A percentile compares a stretch with the other conserved stretches of the same genome.
phyloP scores from a whole-genome alignment of 2,329 filamentous ascomycete species.

The Drechmeria coniospora region DNA sequence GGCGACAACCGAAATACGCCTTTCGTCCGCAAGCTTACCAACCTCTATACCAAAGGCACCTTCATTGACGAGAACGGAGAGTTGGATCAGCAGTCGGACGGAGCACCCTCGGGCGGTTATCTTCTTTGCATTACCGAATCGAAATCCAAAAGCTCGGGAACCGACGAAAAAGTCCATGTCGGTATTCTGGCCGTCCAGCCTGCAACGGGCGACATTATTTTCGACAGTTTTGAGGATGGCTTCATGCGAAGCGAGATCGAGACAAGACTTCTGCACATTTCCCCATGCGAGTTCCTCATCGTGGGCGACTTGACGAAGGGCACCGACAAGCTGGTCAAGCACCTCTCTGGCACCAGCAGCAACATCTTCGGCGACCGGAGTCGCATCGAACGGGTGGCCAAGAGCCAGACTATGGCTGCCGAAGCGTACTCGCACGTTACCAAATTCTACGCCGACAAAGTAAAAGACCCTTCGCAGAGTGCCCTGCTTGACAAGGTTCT shows the following conservation, averaged over 20 bases:
- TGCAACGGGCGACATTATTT: constrained; percentile 87
- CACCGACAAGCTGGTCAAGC: constrained; percentile 81
- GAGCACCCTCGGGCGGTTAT: constrained; percentile 57
- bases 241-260: constrained; percentile 97
- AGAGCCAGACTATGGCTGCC: constrained; percentile 65
- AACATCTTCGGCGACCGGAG: constrained; percentile 88
- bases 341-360: constrained; percentile 75
- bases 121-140: constrained; percentile 84
- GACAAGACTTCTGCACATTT: constrained; percentile 86
- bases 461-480: constrained; percentile 44
- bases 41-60: constrained; percentile 94
- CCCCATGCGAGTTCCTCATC: constrained; percentile 87
- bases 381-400: constrained; percentile 65
- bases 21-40: constrained; percentile 84
- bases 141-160: constrained; percentile 61
- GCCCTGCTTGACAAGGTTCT: constrained; percentile 74
- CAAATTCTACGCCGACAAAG: constrained; percentile 78
- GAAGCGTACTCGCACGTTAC: constrained; percentile 82
- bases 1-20: constrained; percentile 89
- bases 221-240: constrained; percentile 90
- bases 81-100: constrained; percentile 37
- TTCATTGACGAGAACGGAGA: constrained; percentile 91
- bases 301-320: constrained; percentile 81
- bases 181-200: constrained; percentile 91
- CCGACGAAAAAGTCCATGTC: constrained; percentile 85